These are phyloP conservation scores for Colletotrichum echinochloae DNA, from an alignment of 2,329 filamentous ascomycete genomes.

Conservation along the genomic window DNA sequence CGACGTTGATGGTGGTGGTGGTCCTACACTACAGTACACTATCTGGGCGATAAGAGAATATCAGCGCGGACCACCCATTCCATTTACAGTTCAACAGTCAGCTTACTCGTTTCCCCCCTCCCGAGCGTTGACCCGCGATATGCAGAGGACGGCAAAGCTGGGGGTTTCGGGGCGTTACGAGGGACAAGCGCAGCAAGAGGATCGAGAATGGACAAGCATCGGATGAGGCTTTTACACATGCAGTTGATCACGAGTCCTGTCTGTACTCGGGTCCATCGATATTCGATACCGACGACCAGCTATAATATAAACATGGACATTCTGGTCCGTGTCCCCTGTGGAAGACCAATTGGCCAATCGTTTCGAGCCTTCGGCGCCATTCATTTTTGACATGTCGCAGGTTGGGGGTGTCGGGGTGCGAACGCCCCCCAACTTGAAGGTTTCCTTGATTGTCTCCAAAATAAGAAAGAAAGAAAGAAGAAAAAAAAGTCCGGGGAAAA, in stretches of 20 bases:
- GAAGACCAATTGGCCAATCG: conserved; percentile 26
- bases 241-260: too few relatives aligned
- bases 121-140: not conserved
- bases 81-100: conserved; percentile 17
- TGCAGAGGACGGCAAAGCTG: not conserved
- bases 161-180: not conserved
- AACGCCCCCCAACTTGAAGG: not conserved
- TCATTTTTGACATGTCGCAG: conserved; percentile 20
- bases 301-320: not conserved
- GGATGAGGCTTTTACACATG: not conserved
- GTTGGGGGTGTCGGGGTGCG: conserved; percentile 23
- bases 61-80: not conserved
- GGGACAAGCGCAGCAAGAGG: not conserved
- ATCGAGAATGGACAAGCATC: not conserved
- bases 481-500: not conserved
- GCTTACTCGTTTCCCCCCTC: too few relatives aligned
- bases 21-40: too few relatives aligned
- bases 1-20: too few relatives aligned
- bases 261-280: not conserved
- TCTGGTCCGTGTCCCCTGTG: not conserved
- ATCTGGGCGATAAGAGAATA: not conserved
- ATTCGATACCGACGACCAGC: not conserved
- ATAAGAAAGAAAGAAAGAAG: not conserved
- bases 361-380: not conserved
- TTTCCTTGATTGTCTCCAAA: conserved; percentile 3